A percentile compares a stretch with the other conserved stretches of the same genome.
Conservation (phyloP, 495 filamentous ascomycete genomes). For the Penicillium desertorum region DNA sequence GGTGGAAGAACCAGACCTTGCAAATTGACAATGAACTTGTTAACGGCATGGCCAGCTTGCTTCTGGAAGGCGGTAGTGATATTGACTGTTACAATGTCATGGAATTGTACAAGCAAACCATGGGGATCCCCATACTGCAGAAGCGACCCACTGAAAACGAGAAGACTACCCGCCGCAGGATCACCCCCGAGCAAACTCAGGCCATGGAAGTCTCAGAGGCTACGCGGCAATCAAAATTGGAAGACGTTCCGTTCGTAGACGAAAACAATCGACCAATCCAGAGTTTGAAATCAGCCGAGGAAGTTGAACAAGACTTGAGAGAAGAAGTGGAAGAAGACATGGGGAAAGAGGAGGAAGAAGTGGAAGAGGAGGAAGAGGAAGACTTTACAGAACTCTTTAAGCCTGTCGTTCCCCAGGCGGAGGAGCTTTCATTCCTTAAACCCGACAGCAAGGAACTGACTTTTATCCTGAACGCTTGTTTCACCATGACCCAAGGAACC, state of each 20-base stretch:
- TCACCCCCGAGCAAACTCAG: slow-evolving; percentile 10
- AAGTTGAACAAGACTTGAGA: slow-evolving; percentile 6
- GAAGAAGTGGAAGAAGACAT: slow-evolving; percentile 16
- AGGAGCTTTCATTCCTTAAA: slow-evolving; percentile 28
- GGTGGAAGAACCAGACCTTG: slow-evolving; percentile 69
- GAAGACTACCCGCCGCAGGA: slow-evolving; percentile 11
- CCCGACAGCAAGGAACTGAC: slow-evolving; percentile 70
- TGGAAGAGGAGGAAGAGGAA: slow-evolving; percentile 28
- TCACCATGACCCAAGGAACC: slow-evolving; percentile 31
- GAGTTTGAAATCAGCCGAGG: background rate
- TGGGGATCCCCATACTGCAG: slow-evolving; percentile 57
- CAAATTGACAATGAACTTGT: slow-evolving; percentile 71
- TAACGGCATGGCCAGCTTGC: slow-evolving; percentile 70
- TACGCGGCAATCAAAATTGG: slow-evolving; percentile 6
- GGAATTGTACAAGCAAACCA: slow-evolving; percentile 72
- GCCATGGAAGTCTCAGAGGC: background rate
- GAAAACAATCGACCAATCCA: slow-evolving; percentile 20
- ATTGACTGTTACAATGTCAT: slow-evolving; percentile 68
- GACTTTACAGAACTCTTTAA: slow-evolving; percentile 41
- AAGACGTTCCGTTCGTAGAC: slow-evolving; percentile 39
- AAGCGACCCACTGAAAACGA: slow-evolving; percentile 23
- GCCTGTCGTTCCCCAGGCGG: slow-evolving; percentile 23
- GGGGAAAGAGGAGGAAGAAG: slow-evolving; percentile 13
- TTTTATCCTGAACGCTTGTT: slow-evolving; percentile 62
- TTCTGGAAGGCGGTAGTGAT: slow-evolving; percentile 58